Percentiles rank a stretch among this genome's conserved stretches.
phyloP scores from a whole-genome alignment of 2,329 filamentous ascomycete genomes.

The Colletotrichum destructivum region DNA sequence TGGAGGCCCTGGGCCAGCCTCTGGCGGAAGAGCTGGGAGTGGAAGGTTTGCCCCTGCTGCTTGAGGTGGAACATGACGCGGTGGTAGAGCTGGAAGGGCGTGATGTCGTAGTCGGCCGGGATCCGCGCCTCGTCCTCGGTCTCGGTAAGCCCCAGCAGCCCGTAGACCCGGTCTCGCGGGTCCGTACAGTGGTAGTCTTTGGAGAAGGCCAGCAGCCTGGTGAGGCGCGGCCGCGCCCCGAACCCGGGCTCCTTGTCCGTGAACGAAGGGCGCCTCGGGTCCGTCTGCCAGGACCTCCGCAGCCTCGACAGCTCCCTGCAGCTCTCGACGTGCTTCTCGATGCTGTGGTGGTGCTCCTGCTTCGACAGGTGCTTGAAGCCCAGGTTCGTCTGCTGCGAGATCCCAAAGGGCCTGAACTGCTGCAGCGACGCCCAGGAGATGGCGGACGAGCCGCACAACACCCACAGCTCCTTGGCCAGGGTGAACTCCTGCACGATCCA shows the following conservation, averaged over 20 bases:
- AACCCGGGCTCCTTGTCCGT: conserved; percentile 18
- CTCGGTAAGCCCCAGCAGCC: conserved; percentile 44
- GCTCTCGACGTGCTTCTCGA: conserved; percentile 7
- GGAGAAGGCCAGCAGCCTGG: conserved; percentile 43
- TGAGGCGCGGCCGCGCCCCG: conserved; percentile 41
- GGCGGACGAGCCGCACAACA: conserved; percentile 19
- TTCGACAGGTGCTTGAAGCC: conserved; percentile 25
- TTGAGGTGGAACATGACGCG: conserved; percentile 26
- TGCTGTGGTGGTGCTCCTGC: conserved; percentile 12
- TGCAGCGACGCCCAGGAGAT: conserved; percentile 6
- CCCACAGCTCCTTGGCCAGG: conserved; percentile 9
- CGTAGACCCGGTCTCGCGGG: conserved; percentile 46
- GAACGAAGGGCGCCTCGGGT: conserved; percentile 11
- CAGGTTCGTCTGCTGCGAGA: conserved; percentile 17
- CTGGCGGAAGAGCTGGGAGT: not conserved
- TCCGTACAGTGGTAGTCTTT: conserved; percentile 42
- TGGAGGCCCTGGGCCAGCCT: conserved; percentile 24
- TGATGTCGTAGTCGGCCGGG: conserved; percentile 22
- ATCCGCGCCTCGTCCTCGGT: not conserved
- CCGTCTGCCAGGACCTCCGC: conserved; percentile 10
- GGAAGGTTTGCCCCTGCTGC: not conserved
- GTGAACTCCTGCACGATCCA: conserved; percentile 34
- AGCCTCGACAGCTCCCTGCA: conserved; percentile 21
- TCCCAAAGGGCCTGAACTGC: conserved; percentile 22
- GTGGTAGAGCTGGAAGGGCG: conserved; percentile 18